A percentile compares a stretch with the other conserved stretches of the same genome.
These are phyloP conservation scores for Russula ochroleuca DNA, from an alignment of 768 basidiomycete species.

Conservation along the genomic window DNA sequence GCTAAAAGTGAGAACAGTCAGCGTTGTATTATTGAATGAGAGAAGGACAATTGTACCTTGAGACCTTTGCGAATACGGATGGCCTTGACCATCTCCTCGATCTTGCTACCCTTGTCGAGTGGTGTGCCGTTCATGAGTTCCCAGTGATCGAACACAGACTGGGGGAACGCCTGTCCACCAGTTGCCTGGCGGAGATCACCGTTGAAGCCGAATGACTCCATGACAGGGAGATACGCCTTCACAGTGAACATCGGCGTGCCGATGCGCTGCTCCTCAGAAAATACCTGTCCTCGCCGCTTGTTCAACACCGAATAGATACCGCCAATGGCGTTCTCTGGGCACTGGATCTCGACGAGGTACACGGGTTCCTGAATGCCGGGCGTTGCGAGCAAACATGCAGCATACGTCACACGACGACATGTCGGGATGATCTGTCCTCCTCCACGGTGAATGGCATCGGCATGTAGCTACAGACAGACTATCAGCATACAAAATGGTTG, in stretches of 20 bases:
- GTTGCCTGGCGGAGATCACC: slow-evolving; percentile 90
- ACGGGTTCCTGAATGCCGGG: slow-evolving; percentile 95
- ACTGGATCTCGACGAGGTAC: slow-evolving; percentile 97
- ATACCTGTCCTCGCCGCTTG: slow-evolving; percentile 97
- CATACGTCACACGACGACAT: slow-evolving; percentile 93
- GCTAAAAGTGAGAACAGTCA: slow-evolving; percentile 40
- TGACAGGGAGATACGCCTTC: slow-evolving; percentile 92
- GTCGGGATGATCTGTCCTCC: slow-evolving; percentile 98
- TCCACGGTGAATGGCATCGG: slow-evolving; percentile 99
- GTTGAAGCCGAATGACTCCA: slow-evolving; percentile 96
- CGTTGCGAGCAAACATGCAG: slow-evolving; percentile 86
- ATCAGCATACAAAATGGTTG: slow-evolving; percentile 1
- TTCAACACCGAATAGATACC: slow-evolving; percentile 94
- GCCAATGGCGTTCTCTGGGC: slow-evolving; percentile 95
- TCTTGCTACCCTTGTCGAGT: slow-evolving; percentile 87
- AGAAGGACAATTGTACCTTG: slow-evolving; percentile 48
- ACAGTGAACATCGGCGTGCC: slow-evolving; percentile 99
- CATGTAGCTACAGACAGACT: slow-evolving; percentile 62
- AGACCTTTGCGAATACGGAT: slow-evolving; percentile 95
- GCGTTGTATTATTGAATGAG: slow-evolving; percentile 15
- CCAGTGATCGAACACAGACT: slow-evolving; percentile 92
- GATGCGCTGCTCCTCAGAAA: slow-evolving; percentile 92
- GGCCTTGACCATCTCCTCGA: slow-evolving; percentile 74
- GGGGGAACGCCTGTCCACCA: slow-evolving; percentile 97
- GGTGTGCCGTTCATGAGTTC: slow-evolving; percentile 77